Conservation (phyloP, 2,329 filamentous ascomycete genomes). For the Alternaria longipes region DNA sequence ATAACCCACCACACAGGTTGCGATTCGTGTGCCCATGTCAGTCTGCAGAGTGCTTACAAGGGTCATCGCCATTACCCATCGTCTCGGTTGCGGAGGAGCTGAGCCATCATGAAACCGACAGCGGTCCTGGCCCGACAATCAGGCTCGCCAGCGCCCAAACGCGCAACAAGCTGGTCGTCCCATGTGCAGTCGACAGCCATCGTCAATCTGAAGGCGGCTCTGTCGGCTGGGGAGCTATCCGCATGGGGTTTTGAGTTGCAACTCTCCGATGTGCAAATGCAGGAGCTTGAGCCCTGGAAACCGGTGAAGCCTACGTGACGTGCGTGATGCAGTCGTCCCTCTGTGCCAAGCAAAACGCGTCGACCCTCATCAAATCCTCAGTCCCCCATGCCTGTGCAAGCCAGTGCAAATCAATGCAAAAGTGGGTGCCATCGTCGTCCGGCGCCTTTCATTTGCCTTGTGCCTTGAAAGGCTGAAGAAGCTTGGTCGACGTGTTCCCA, state of each 20-base stretch:
- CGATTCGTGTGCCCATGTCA: constrained; percentile 17
- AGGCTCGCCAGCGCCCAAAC: constrained; percentile 30
- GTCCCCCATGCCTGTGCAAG: constrained; percentile 8
- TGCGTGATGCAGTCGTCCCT: constrained; percentile 23
- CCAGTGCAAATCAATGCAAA: constrained; percentile 12
- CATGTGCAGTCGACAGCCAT: constrained; percentile 23
- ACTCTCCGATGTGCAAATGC: constrained; percentile 14
- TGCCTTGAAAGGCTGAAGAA: constrained; percentile 30
- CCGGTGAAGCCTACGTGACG: constrained; percentile 26
- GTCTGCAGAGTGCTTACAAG: constrained; percentile 9
- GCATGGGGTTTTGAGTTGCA: constrained; percentile 5
- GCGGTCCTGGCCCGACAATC: constrained; percentile 28
- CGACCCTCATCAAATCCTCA: constrained; percentile 21
- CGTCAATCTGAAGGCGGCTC: constrained; percentile 33
- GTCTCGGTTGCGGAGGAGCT: constrained; percentile 26
- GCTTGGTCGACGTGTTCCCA: constrained; percentile 45
- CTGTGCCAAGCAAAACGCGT: constrained; percentile 17
- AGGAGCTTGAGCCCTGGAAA: constrained; percentile 23
- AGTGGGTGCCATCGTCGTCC: constrained; percentile 13
- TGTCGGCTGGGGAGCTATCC: constrained; percentile 28
- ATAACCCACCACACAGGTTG: constrained; percentile 10
- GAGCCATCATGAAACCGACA: constrained; percentile 22
- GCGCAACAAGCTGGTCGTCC: constrained; percentile 23
- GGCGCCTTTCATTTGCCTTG: constrained; percentile 24
- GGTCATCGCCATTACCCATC: constrained; percentile 20